Evolutionary conservation across 768 basidiomycete species (phyloP), one percentile per base, ranked within the genome.

Genomic region (Lactarius trivialis): DNA sequence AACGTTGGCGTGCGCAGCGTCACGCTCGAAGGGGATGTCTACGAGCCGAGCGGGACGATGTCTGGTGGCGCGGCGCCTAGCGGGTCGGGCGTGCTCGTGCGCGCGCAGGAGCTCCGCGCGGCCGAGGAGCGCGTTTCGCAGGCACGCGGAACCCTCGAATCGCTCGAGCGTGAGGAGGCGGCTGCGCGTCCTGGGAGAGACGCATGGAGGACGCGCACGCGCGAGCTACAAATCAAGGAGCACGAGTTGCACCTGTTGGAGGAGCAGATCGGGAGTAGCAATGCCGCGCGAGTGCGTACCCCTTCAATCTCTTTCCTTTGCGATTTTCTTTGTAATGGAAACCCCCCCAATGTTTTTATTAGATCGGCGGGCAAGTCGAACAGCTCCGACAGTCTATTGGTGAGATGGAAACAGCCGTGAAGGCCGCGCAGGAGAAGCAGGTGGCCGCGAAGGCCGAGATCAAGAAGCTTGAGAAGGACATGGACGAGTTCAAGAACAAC

Each of bases 401-500:
- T 0, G 80, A 84, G 30, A 77, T 93, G 32, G 77, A 81, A 48
- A 71, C 71, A 21, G 82, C 84, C 1, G 75, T 90, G n/a, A 74
- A 85, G 64, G 75, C 76, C 0, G 85, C 92, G 6, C 84, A 86
- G 71, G 79, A 85, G 58, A 91, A 91, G 70, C 91, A 96, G 72
- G 83, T 82, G 70, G 79, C 75, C 7, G 91, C 93, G 0, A 77
- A 86, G 54, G 85, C 79, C 0, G 94, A 98, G 62, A 82, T 84
- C 72, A 86, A 85, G 76, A 91, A 88, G 69, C 84, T 98, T 26
- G 93, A 98, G 75, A 88, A 88, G 69, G 97, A 99, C 72, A 98
- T 99, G 93, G 84, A 84, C 58, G 97, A 98, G 77, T 98, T 99
- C 79, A 95, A 97, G 78, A 89, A 95, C 75, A 95, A 99, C 77